Percentiles rank a stretch among this genome's conserved stretches.
Conservation (phyloP, 2,329 filamentous ascomycete species). For the Stemphylium beticola region DNA sequence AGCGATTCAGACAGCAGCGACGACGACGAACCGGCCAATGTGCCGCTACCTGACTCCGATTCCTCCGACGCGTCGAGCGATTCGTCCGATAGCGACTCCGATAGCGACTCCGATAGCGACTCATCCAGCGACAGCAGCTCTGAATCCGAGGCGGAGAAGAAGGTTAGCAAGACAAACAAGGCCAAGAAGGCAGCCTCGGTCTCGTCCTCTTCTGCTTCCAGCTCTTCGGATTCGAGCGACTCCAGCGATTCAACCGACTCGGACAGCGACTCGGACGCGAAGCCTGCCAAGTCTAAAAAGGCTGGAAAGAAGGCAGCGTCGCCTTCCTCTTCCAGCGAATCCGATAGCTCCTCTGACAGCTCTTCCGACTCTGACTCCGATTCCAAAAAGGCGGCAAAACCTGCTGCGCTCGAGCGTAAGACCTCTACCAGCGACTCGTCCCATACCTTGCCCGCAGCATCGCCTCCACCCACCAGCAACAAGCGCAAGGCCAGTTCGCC, state of each 20-base stretch:
- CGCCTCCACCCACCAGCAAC: slow-evolving; percentile 39
- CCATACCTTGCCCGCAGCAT: slow-evolving; percentile 42
- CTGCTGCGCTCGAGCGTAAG: slow-evolving; percentile 24
- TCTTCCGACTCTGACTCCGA: slow-evolving; percentile 28
- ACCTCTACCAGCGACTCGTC: slow-evolving; percentile 57
- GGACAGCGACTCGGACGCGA: slow-evolving; percentile 31
- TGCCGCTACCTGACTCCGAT: slow-evolving; percentile 36
- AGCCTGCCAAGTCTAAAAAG: slow-evolving; percentile 25
- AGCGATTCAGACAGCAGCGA: slow-evolving; percentile 20
- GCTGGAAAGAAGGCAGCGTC: slow-evolving; percentile 20
- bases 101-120: slow-evolving; percentile 23
- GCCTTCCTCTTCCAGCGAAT: slow-evolving; percentile 31
- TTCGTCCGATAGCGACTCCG: slow-evolving; percentile 22
- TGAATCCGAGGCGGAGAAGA: slow-evolving; percentile 32
- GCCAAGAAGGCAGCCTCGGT: slow-evolving; percentile 35
- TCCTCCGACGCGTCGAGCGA: slow-evolving; percentile 35
- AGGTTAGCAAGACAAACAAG: slow-evolving; percentile 26
- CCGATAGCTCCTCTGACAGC: slow-evolving; percentile 27
- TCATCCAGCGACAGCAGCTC: slow-evolving; percentile 38
- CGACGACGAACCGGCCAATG: slow-evolving; percentile 32
- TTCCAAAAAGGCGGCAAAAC: slow-evolving; percentile 1
- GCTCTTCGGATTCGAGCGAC: slow-evolving; percentile 30
- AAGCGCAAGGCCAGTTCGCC: slow-evolving; percentile 52
- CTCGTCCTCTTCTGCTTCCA: slow-evolving; percentile 41
- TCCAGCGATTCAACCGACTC: slow-evolving; percentile 36